phyloP scores from a whole-genome alignment of 345 rosid species.

The Psidium friedrichsthalianum region DNA sequence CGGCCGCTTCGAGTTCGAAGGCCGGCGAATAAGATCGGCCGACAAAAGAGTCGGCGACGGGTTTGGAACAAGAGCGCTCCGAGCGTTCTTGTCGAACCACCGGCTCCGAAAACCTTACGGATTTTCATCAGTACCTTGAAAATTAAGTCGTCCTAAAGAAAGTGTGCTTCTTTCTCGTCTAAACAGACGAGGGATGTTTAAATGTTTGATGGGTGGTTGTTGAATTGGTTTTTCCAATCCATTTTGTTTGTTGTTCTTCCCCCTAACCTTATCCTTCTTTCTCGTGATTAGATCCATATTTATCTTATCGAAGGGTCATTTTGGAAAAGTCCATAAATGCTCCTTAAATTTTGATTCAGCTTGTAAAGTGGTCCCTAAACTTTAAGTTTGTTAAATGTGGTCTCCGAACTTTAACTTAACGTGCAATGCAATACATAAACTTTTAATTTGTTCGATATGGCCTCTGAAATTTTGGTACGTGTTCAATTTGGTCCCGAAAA shows the following conservation, averaged over 20 bases:
- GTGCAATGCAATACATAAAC: too few species aligned
- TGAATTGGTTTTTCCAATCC: not conserved
- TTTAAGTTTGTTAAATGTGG: too few species aligned
- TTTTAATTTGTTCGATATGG: too few species aligned
- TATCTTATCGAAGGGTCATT: not conserved
- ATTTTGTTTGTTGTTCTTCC: not conserved
- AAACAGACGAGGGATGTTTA: not conserved
- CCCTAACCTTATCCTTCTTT: rapidly evolving
- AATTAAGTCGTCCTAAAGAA: not conserved
- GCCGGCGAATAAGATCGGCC: not conserved
- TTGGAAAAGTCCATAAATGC: too few species aligned
- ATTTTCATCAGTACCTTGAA: not conserved
- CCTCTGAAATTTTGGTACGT: too few species aligned
- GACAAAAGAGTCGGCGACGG: not conserved
- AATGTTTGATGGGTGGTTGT: not conserved
- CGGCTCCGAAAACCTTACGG: not conserved
- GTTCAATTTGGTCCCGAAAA: too few species aligned
- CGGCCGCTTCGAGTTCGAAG: not conserved
- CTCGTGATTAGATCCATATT: not conserved
- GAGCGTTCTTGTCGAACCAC: not conserved
- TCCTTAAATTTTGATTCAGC: too few species aligned
- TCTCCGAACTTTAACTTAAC: too few species aligned
- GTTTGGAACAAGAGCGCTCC: not conserved
- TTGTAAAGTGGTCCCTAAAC: too few species aligned
- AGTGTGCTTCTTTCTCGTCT: not conserved